phyloP scores from a whole-genome alignment of 345 rosid genomes.

The Nasturtium officinale region DNA sequence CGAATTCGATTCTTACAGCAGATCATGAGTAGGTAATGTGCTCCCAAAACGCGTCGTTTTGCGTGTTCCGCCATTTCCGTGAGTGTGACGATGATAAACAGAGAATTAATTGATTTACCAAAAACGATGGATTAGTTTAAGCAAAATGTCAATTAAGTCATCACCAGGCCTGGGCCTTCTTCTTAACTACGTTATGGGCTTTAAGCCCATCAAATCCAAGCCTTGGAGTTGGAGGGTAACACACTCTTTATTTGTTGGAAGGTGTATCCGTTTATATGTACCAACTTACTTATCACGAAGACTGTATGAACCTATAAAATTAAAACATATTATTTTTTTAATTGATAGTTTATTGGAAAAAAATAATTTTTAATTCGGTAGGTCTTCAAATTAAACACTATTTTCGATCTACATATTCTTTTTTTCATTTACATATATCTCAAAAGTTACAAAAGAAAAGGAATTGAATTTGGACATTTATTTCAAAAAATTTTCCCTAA shows the following conservation, averaged over 20 bases:
- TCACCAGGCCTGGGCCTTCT: background rate
- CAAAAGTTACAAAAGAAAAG: background rate
- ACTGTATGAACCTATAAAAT: background rate
- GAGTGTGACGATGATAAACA: background rate
- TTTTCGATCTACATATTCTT: background rate
- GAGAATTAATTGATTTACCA: background rate
- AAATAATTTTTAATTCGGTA: too few relatives aligned
- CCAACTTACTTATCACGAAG: background rate
- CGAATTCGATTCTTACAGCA: constrained; percentile 40
- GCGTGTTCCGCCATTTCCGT: constrained; percentile 43
- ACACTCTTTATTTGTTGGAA: background rate
- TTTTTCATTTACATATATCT: background rate
- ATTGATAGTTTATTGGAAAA: background rate
- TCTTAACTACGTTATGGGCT: background rate
- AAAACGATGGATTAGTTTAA: background rate
- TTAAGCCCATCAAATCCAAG: background rate
- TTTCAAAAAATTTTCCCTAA: background rate
- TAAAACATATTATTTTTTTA: background rate
- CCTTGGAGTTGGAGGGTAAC: background rate
- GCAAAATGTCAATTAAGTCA: background rate
- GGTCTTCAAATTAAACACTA: background rate
- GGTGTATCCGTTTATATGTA: background rate
- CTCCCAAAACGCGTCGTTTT: constrained; percentile 40
- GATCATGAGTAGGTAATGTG: constrained; percentile 30
- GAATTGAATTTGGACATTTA: background rate